Conservation (phyloP, 345 rosid genomes). For the Draba incana region DNA sequence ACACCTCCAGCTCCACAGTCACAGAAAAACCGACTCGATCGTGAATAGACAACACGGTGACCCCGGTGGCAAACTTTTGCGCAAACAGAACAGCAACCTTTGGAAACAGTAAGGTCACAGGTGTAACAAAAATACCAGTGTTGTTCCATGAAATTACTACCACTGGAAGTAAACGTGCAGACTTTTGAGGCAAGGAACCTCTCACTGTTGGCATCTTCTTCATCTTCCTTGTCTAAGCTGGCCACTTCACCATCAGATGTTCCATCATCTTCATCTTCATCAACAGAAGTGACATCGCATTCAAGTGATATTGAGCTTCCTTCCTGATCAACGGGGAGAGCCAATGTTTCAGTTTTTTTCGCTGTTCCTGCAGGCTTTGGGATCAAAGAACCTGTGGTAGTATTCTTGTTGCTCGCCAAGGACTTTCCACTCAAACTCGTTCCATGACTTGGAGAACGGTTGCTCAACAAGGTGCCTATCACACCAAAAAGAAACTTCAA, state of each 20-base stretch:
- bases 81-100: slow-evolving; percentile 98
- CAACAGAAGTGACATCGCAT: slow-evolving; percentile 93
- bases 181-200: slow-evolving; percentile 90
- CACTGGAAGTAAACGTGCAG: slow-evolving; percentile 97
- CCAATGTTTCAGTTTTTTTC: slow-evolving; percentile 68
- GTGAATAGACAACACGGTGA: slow-evolving; percentile 98
- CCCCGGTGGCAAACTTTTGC: slow-evolving; percentile 99
- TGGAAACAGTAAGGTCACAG: slow-evolving; percentile 95
- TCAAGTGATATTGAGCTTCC: slow-evolving; percentile 73
- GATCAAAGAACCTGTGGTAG: slow-evolving; percentile 51
- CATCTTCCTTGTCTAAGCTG: slow-evolving; percentile 96
- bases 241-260: slow-evolving; percentile 99
- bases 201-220: slow-evolving; percentile 88
- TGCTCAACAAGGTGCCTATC: slow-evolving; percentile 71
- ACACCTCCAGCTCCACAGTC: slow-evolving; percentile 99
- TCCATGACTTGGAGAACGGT: slow-evolving; percentile 50
- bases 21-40: slow-evolving; percentile 94
- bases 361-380: slow-evolving; percentile 65
- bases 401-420: slow-evolving; percentile 46
- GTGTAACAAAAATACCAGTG: slow-evolving; percentile 99
- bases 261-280: slow-evolving; percentile 99
- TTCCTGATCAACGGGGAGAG: slow-evolving; percentile 73
- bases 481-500: slow-evolving; percentile 79
- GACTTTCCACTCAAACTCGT: slow-evolving; percentile 59
- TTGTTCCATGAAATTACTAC: slow-evolving; percentile 98